Evolutionary conservation across 2,329 filamentous ascomycete species (phyloP), one percentile per base, ranked within the genome.

Genomic region (Fusarium sp.): DNA sequence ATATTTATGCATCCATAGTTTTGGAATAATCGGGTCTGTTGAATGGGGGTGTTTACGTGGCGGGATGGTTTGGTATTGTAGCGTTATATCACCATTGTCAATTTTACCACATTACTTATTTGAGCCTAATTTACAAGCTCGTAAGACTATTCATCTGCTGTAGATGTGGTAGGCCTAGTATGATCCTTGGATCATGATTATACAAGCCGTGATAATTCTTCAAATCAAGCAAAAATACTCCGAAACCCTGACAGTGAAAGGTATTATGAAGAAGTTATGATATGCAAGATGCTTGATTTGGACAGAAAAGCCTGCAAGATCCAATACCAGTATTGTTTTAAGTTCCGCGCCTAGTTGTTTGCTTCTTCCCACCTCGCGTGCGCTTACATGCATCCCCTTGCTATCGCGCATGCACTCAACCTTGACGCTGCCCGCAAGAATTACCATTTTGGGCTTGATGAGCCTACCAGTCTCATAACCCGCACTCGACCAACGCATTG

Each of bases 1-100:
- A 44, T 73, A 74, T 34, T 59, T 62, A 75, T 62, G 68, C 72
- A 74, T 73, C 52, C 58, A 63, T 68, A 67, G 60, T 51, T 65
- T 56, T 63, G 52, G 59, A 65, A 65, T 74, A 69, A 72, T 69
- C 44, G 55, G 58, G 67, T 73, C 61, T 32, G 39, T 36, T 45
- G 51, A 66, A 39, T 47, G 39, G 60, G 61, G 38, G 48, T 68
- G 42, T 68, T 57, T 52, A 45, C 52, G 59, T 48, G 57, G 51
- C 45, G 60, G 65, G 63, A 64, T 57, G 65, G 68, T 62, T 61
- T 57, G 65, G 60, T 69, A 50, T 66, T 66, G 32, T 44, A 75
- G 72, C 72, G 68, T 69, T 59, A 62, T 61, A 63, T 69, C 56
- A 55, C 26, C 47, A 30, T 72, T 74, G 48, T 54, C 41, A 42